These are phyloP conservation scores for Kwoniella dendrophila DNA, from an alignment of 768 basidiomycete genomes.

Conservation along the genomic window DNA sequence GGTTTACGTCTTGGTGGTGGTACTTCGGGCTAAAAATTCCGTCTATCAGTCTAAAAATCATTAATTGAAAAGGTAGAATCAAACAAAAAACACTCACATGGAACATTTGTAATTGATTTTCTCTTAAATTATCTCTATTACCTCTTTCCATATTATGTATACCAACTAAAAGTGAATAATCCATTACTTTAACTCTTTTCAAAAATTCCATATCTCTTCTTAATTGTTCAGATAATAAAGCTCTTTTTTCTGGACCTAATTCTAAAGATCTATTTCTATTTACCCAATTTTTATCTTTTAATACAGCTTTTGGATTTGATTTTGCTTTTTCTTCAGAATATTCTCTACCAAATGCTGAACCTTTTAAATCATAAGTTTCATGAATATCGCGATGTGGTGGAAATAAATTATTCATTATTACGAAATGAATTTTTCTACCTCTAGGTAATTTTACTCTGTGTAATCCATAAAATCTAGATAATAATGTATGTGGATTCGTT, in stretches of 20 bases:
- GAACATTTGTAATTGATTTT: conserved; percentile 88
- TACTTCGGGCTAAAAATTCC: conserved; percentile 65
- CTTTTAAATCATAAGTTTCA: conserved; percentile 96
- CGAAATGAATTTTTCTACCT: conserved; percentile 95
- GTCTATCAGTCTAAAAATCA: neutral
- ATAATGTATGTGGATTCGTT: conserved; percentile 86
- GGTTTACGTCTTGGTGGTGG: conserved; percentile 64
- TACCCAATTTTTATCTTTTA: conserved; percentile 98
- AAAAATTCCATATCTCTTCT: conserved; percentile 83
- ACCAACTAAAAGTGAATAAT: conserved; percentile 91
- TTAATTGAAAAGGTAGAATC: no score
- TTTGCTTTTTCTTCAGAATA: conserved; percentile 79
- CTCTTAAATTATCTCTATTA: conserved; percentile 86
- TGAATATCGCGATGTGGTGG: conserved; percentile 96
- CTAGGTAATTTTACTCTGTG: conserved; percentile 95
- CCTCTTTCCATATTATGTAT: conserved; percentile 89
- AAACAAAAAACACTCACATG: conserved; percentile 64
- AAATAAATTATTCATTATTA: conserved; percentile 99
- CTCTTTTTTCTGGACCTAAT: conserved; percentile 94
- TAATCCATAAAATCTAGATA: conserved; percentile 93
- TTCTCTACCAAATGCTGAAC: conserved; percentile 83
- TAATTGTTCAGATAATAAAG: conserved; percentile 86
- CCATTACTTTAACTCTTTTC: conserved; percentile 85
- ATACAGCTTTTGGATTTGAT: conserved; percentile 80
- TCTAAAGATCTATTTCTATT: conserved; percentile 73